Conservation (phyloP, 352 stramenopile species). For the Phytophthora sp. region DNA sequence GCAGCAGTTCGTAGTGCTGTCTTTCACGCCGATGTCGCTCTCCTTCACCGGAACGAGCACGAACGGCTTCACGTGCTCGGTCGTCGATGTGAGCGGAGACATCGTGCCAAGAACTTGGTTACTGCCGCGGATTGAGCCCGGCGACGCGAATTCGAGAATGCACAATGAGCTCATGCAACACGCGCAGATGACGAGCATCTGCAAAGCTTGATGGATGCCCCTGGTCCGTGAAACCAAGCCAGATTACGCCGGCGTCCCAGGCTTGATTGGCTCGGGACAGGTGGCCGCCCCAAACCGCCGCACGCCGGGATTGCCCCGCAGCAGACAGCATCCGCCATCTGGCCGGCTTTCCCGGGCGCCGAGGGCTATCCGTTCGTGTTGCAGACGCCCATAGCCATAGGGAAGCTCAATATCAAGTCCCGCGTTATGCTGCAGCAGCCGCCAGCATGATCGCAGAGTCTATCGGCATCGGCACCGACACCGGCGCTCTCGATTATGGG, state of each 20-base stretch:
- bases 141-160: conserved; percentile 21
- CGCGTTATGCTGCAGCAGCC: not conserved
- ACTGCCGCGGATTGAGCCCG: not conserved
- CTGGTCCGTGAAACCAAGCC: not conserved
- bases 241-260: conserved; percentile 27
- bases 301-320: conserved; percentile 4
- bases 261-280: conserved; percentile 9
- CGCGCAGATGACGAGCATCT: conserved; percentile 6
- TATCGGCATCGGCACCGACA: not conserved
- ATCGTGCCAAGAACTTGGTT: not conserved
- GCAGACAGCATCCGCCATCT: conserved; percentile 19
- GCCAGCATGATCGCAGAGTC: not conserved
- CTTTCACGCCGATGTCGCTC: not conserved
- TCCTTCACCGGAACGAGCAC: conserved; percentile 3
- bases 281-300: conserved; percentile 1
- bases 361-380: conserved; percentile 13
- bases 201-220: conserved; percentile 19
- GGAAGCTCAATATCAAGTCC: not conserved
- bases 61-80: conserved; percentile 19
- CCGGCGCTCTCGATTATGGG: not conserved
- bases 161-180: not conserved
- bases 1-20: not conserved
- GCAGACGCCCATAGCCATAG: conserved; percentile 12
- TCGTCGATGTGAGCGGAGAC: conserved; percentile 6
- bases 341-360: conserved; percentile 2